Evolutionary conservation across 2,329 filamentous ascomycete genomes (phyloP).

Genomic region (Alternaria sp.): DNA sequence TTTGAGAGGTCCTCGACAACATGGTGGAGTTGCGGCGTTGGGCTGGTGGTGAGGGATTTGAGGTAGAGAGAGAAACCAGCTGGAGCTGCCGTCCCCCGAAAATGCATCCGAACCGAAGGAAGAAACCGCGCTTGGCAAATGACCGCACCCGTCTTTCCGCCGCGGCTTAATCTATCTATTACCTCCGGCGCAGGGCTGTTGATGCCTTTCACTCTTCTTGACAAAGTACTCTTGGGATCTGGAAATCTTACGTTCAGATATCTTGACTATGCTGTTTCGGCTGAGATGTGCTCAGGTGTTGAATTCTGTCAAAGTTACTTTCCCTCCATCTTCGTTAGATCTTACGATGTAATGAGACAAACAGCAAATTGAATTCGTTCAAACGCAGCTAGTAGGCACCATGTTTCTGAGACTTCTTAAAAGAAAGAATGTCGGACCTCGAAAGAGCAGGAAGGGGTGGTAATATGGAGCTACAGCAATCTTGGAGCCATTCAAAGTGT

Average conservation of each 20-base stretch:
- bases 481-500: not conserved
- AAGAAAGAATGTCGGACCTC: not conserved
- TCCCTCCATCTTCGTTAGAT: not conserved
- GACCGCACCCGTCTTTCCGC: slow-evolving; percentile 38
- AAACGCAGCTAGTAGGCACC: not conserved
- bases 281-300: not conserved
- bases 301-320: not conserved
- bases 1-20: slow-evolving; percentile 57
- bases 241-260: too few relatives aligned
- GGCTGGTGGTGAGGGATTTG: slow-evolving; percentile 49
- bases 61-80: slow-evolving; percentile 42
- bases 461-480: rapidly evolving
- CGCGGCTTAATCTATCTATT: slow-evolving; percentile 24
- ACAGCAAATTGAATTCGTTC: not conserved
- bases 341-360: not conserved
- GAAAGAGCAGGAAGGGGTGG: not conserved
- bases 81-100: slow-evolving; percentile 45
- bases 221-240: too few relatives aligned
- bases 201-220: not conserved
- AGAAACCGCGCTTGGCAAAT: slow-evolving; percentile 41
- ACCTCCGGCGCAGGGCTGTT: slow-evolving; percentile 4
- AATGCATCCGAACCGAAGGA: slow-evolving; percentile 41
- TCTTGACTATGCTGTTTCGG: too few relatives aligned
- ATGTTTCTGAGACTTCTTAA: not conserved
- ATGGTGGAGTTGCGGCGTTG: slow-evolving; percentile 48